phyloP scores from a whole-genome alignment of 108 stramenopile genomes.

The Pseudonitzschia delicatissima region DNA sequence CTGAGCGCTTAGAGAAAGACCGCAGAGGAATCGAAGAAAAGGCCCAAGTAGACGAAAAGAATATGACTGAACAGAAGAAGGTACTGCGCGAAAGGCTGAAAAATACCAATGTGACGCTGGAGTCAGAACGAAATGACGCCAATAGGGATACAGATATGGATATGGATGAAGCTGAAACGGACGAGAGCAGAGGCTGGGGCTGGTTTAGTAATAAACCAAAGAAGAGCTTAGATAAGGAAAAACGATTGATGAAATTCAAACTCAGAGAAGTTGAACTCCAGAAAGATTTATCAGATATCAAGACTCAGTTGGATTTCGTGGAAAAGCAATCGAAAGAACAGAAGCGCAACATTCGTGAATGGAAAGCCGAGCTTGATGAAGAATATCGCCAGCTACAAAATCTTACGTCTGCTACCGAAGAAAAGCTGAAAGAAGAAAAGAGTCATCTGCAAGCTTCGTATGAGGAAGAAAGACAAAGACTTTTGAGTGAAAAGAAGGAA shows the following conservation, averaged over 20 bases:
- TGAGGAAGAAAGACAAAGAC: not conserved
- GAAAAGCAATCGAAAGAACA: not conserved
- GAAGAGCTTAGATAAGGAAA: slow-evolving; percentile 14
- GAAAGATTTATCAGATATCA: slow-evolving; percentile 15
- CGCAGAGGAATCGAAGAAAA: not conserved
- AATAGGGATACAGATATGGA: slow-evolving; percentile 3
- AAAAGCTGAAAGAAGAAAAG: not conserved
- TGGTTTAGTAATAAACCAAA: slow-evolving; percentile 7
- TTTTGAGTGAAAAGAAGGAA: not conserved
- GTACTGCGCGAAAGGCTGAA: slow-evolving; percentile 1
- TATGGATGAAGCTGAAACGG: not conserved
- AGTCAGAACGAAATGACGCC: slow-evolving; percentile 7
- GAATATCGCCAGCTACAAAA: not conserved
- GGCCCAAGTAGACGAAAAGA: slow-evolving; percentile 5
- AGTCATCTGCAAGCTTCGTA: not conserved
- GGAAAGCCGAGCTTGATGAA: slow-evolving; percentile 7
- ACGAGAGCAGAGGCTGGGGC: slow-evolving; percentile 5
- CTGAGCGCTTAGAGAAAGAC: slow-evolving; percentile 16
- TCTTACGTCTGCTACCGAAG: not conserved
- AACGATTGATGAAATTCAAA: slow-evolving; percentile 20
- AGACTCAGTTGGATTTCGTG: slow-evolving; percentile 4
- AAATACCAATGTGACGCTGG: not conserved
- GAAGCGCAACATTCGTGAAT: not conserved
- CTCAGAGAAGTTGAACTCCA: slow-evolving; percentile 30
- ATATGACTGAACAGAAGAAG: slow-evolving; percentile 7